A percentile compares a stretch with the other conserved stretches of the same genome.
Evolutionary conservation across 2,329 filamentous ascomycete species (phyloP).

Genomic region (Dryadomyces quercivorus): DNA sequence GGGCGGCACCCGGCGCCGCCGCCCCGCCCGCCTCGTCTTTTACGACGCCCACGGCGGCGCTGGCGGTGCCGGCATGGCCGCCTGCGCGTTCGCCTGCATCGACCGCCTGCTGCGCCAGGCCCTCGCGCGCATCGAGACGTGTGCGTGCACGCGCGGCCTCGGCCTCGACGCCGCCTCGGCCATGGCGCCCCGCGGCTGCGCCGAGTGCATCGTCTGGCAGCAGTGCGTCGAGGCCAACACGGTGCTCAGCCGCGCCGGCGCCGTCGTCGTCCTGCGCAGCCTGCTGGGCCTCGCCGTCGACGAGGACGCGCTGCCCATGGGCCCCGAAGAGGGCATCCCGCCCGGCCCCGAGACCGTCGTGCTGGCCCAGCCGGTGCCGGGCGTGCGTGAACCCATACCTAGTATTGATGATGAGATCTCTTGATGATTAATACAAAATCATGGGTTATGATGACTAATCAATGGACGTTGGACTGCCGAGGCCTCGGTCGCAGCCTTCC

Average conservation of each 20-base stretch:
- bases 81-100: conserved; percentile 88
- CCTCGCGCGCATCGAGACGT: conserved; percentile 61
- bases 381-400: conserved; percentile 1
- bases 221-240: conserved; percentile 75
- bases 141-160: conserved; percentile 35
- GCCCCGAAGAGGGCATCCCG: conserved; percentile 57
- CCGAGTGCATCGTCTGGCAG: conserved; percentile 83
- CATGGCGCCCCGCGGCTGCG: conserved; percentile 75
- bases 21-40: conserved; percentile 80
- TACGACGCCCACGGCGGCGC: conserved; percentile 90
- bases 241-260: conserved; percentile 88
- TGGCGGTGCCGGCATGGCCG: conserved; percentile 72
- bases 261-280: conserved; percentile 66
- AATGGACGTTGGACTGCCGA: too few species aligned
- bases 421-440: background rate
- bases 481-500: too few species aligned
- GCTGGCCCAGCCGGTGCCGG: conserved; percentile 53
- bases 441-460: background rate
- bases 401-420: background rate
- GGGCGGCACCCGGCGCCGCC: conserved; percentile 43
- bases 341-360: conserved; percentile 75
- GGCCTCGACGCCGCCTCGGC: conserved; percentile 19
- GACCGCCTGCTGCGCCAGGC: conserved; percentile 68
- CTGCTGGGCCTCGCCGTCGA: conserved; percentile 69
- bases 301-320: conserved; percentile 74